Percentiles rank a stretch among this genome's conserved stretches.
These are phyloP conservation scores for Naganishia cerealis DNA, from an alignment of 1,284 basidiomycete species.

Conservation along the genomic window DNA sequence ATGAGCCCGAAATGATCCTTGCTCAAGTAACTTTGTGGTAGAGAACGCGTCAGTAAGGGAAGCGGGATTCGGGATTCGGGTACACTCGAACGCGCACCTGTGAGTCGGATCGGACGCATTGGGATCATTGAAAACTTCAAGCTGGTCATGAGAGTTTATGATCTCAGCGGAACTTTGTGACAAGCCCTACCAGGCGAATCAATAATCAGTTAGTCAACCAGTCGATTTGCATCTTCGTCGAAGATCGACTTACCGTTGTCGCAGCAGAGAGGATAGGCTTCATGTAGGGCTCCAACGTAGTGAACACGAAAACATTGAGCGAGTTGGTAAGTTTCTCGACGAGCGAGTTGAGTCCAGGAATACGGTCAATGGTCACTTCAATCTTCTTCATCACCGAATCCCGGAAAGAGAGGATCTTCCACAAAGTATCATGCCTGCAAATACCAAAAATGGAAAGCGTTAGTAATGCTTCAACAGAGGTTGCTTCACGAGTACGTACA, in stretches of 20 bases:
- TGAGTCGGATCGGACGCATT: slow-evolving; percentile 80
- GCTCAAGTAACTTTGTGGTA: slow-evolving; percentile 46
- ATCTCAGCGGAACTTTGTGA: slow-evolving; percentile 68
- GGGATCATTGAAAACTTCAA: slow-evolving; percentile 71
- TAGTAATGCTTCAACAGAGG: not conserved
- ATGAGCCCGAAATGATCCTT: slow-evolving; percentile 71
- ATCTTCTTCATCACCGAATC: slow-evolving; percentile 84
- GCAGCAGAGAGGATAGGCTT: slow-evolving; percentile 78
- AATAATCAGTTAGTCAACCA: not conserved
- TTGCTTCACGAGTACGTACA: slow-evolving; percentile 57
- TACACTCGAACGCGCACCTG: slow-evolving; percentile 58
- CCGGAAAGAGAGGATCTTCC: slow-evolving; percentile 82
- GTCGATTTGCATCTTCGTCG: not conserved
- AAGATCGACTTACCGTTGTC: slow-evolving; percentile 52
- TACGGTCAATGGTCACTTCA: slow-evolving; percentile 70
- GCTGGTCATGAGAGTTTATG: slow-evolving; percentile 76
- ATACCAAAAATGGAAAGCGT: no score
- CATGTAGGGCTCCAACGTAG: slow-evolving; percentile 68
- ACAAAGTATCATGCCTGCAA: slow-evolving; percentile 60
- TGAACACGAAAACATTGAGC: slow-evolving; percentile 78
- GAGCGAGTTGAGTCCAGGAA: slow-evolving; percentile 62
- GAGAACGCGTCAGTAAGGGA: not conserved
- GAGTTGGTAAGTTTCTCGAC: slow-evolving; percentile 80
- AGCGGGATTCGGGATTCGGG: not conserved
- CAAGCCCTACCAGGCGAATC: slow-evolving; percentile 54